Percentiles rank a stretch among this genome's conserved stretches.
These are phyloP conservation scores for Canariomyces notabilis DNA, from an alignment of 2,329 filamentous ascomycete genomes.

Conservation along the genomic window DNA sequence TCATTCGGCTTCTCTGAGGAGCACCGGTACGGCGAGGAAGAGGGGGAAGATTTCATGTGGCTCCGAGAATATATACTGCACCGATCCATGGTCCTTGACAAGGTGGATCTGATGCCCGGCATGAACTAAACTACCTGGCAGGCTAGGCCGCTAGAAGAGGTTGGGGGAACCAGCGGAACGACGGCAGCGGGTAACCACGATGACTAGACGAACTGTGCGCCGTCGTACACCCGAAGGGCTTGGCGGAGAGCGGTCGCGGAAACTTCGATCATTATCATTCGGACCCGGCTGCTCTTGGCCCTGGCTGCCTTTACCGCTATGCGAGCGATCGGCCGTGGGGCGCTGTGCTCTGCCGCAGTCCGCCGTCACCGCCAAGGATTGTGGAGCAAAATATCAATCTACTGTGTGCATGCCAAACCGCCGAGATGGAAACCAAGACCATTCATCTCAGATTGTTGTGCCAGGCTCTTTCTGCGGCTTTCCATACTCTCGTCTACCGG, in stretches of 20 bases:
- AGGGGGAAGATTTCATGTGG: slow-evolving; percentile 82
- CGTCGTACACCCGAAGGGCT: slow-evolving; percentile 16
- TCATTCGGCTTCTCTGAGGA: slow-evolving; percentile 88
- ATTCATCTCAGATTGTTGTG: slow-evolving; percentile 18
- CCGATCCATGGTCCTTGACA: slow-evolving; percentile 85
- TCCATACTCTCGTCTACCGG: slow-evolving; percentile 14
- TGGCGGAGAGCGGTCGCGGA: slow-evolving; percentile 18
- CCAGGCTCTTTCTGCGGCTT: slow-evolving; percentile 20
- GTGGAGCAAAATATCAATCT: slow-evolving; percentile 23
- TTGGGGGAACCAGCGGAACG: not conserved
- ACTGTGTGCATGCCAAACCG: slow-evolving; percentile 22
- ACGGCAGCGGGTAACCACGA: slow-evolving; percentile 6
- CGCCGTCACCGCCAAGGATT: slow-evolving; percentile 23
- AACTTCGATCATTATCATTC: slow-evolving; percentile 18
- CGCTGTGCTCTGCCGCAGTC: slow-evolving; percentile 19
- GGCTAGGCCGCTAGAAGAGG: not conserved
- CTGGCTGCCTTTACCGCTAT: slow-evolving; percentile 16
- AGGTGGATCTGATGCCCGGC: slow-evolving; percentile 84
- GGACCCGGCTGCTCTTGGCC: slow-evolving; percentile 20
- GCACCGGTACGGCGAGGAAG: slow-evolving; percentile 79
- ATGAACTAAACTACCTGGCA: slow-evolving; percentile 50
- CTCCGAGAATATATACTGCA: slow-evolving; percentile 77
- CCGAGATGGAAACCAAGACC: slow-evolving; percentile 19
- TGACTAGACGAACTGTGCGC: slow-evolving; percentile 8
- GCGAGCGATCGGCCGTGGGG: slow-evolving; percentile 22